These are phyloP conservation scores for Candida maris DNA, from an alignment of 805 yeast species.

Conservation along the genomic window DNA sequence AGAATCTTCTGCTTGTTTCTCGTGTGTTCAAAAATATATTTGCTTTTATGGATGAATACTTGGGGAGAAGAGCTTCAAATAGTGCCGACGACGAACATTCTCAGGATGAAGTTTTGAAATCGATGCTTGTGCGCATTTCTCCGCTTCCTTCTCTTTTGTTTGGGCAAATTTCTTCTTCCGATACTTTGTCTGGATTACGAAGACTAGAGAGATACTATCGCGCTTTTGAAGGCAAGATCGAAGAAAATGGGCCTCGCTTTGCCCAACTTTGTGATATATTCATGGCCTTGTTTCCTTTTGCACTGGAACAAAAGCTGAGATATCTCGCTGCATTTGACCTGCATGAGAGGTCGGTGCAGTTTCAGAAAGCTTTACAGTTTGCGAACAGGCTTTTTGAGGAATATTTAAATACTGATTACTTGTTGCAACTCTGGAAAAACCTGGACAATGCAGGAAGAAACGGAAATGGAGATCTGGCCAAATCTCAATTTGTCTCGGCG, in stretches of 20 bases:
- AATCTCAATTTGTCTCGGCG: conserved; percentile 27
- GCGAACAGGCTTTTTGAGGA: conserved; percentile 25
- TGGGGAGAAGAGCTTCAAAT: conserved; percentile 24
- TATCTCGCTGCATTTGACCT: conserved; percentile 14
- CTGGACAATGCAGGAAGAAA: conserved; percentile 22
- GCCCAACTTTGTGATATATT: conserved; percentile 23
- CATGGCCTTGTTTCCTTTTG: conserved; percentile 31
- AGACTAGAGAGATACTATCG: conserved; percentile 17
- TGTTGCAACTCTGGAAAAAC: conserved; percentile 28
- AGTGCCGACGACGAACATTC: conserved; percentile 5
- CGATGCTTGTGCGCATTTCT: conserved; percentile 44
- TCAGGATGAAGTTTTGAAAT: conserved; percentile 8
- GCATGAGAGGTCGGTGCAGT: conserved; percentile 7
- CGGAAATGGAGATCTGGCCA: conserved; percentile 19
- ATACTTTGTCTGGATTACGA: conserved; percentile 26
- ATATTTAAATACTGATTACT: conserved; percentile 22
- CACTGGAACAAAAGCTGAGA: conserved; percentile 18
- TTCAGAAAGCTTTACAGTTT: conserved; percentile 19
- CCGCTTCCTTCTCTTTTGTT: conserved; percentile 60
- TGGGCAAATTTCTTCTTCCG: conserved; percentile 43
- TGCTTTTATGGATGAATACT: conserved; percentile 36
- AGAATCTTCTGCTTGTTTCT: conserved; percentile 2
- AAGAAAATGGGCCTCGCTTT: conserved; percentile 4
- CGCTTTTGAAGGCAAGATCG: conserved; percentile 1
- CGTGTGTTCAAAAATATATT: conserved; percentile 20